Conservation (phyloP, 1,284 basidiomycete genomes). For the Ustilago cynodontis region DNA sequence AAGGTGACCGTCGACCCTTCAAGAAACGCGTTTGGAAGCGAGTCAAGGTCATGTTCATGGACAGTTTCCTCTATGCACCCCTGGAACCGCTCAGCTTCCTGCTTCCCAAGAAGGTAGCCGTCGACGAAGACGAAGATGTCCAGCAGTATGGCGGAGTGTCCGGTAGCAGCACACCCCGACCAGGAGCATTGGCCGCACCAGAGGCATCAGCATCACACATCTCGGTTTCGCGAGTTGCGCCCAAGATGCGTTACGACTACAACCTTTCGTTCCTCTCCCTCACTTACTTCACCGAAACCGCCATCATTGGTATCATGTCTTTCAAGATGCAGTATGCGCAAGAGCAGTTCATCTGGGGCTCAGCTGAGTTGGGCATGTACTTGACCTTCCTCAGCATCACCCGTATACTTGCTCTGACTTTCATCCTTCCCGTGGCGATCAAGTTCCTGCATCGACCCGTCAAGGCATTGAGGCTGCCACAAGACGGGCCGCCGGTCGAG, state of each 20-base stretch:
- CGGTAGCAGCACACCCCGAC: slow-evolving; percentile 23
- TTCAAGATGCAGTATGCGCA: slow-evolving; percentile 67
- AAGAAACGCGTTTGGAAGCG: slow-evolving; percentile 48
- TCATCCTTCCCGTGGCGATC: slow-evolving; percentile 63
- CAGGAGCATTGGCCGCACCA: slow-evolving; percentile 23
- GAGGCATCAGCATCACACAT: slow-evolving; percentile 57
- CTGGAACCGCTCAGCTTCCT: slow-evolving; percentile 58
- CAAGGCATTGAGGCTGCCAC: slow-evolving; percentile 46
- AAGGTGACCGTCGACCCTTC: slow-evolving; percentile 21
- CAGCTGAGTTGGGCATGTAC: slow-evolving; percentile 60
- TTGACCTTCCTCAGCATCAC: slow-evolving; percentile 61
- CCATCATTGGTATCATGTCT: slow-evolving; percentile 61
- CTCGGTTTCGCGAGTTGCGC: slow-evolving; percentile 55
- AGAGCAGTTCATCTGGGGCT: slow-evolving; percentile 63
- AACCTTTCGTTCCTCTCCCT: slow-evolving; percentile 64
- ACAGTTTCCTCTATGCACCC: slow-evolving; percentile 48
- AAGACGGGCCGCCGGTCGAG: slow-evolving; percentile 42
- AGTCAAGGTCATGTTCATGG: slow-evolving; percentile 44
- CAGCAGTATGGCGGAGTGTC: not conserved
- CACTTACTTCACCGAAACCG: slow-evolving; percentile 62
- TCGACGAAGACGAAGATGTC: slow-evolving; percentile 23
- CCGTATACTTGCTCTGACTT: slow-evolving; percentile 60
- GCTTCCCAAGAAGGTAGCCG: slow-evolving; percentile 52
- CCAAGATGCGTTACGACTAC: slow-evolving; percentile 51
- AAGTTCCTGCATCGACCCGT: slow-evolving; percentile 59